Base-by-base conservation (phyloP, 495 filamentous ascomycete genomes). In the Aspergillus bertholletiae region DNA sequence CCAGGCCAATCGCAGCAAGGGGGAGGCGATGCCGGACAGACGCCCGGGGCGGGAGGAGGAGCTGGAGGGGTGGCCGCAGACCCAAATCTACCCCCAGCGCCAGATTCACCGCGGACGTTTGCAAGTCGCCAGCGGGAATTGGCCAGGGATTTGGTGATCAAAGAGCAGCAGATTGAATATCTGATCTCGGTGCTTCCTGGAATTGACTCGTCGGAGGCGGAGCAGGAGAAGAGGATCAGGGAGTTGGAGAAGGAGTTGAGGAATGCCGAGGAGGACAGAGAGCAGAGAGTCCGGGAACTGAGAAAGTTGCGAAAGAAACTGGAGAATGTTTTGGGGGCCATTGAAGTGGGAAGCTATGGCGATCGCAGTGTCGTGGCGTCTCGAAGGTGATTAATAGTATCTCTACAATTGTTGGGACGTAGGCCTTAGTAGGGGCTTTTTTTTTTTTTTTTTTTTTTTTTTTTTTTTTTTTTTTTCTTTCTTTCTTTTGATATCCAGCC, bases 111-210 rank as follows among this genome's bases (percentile, higher is more conserved):
- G 0, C 77, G 83, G 35, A 76, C 78, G 13, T 96, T 95, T 68
- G 77, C 78, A 35, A 80, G 79, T 8, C 83, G 86, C 9, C 85
- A 95, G 65, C 70, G 81, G 30, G 92, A 98, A 66, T 78, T 98
- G 18, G 89, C 91, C 17, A 84, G 85, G 13, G 93, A 96, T 63
- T 77, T 98, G 0, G 86, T 98, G 48, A 71, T 89, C 52, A 92
- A 96, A 70, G 89, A 93, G 59, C 90, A 96, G 75, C 92, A 96
- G 80, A 94, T 97, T 60, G 94, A 98, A 73, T 77, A 83, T 22
- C 70, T 98, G 51, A 90, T 97, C 56, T 85, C 82, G 2, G 79
- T 80, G 15, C 73, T 98, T n/a, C 94, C 94, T 0, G 94, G 94
- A 0, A 82, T 96, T 44, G 89, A 89, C 17, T 87, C 86, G 40